Base-by-base conservation (phyloP, 2,329 filamentous ascomycete species). In the Alternaria triticina region DNA sequence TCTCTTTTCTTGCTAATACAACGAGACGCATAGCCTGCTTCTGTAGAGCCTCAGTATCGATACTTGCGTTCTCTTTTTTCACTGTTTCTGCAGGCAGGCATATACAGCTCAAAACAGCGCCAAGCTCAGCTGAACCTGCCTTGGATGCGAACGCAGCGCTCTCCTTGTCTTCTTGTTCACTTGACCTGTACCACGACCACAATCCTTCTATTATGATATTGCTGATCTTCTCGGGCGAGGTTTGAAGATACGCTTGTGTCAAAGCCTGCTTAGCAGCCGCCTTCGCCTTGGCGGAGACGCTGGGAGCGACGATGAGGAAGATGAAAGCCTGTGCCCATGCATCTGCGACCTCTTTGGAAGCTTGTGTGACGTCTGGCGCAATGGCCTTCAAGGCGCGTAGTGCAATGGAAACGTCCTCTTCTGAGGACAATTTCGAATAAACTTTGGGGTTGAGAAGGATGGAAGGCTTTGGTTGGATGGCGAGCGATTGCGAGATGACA, bases 261-360 rank as follows among this genome's bases (percentile, higher is more conserved):
- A 99, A 81, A 0, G 86, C 81, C 49, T 85, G 82, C 20, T 85
- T 85, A 5, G 90, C 88, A 69, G 89, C 86, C 66, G 89, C 89
- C 60, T 91, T 89, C 51, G 91, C 82, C 40, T 83, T 83, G 3
- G 89, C 84, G 12, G 90, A 84, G 20, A 92, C 83, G 12, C 79
- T 83, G 13, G 87, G 82, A 1, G 90, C 89, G 49, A 89, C 89
- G 49, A 95, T 87, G 15, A 92, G 82, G 77, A 91, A 96, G n/a
- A 97, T 89, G 62, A 95, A 87, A 3, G 91, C 90, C 72, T 97
- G 92, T 13, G 92, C 90, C 96, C 95, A 99, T 15, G 90, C 88
- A 57, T 87, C 80, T 64, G 86, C 85, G n/a, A 87, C 83, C 10
- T 86, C 81, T 30, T 56, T 57, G 12, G 73, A 65, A 82, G 84